A percentile compares a stretch with the other conserved stretches of the same genome.
phyloP scores from a whole-genome alignment of 768 basidiomycete genomes.

The Leccinum ochraceum region DNA sequence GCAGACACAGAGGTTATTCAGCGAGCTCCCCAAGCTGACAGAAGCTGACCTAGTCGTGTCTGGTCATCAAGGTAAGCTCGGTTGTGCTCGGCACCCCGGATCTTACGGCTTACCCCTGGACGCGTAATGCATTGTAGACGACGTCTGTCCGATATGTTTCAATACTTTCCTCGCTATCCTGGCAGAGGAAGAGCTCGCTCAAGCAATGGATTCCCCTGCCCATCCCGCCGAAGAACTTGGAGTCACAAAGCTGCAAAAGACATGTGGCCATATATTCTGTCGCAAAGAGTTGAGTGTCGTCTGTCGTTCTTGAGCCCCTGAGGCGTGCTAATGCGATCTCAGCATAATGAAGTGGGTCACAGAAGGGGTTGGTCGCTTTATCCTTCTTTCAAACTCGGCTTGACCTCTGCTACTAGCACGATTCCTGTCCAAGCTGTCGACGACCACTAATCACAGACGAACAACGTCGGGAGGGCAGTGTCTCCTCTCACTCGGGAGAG shows the following conservation, averaged over 20 bases:
- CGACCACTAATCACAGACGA: conserved; percentile 39
- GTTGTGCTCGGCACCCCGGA: neutral
- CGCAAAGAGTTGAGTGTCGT: conserved; percentile 65
- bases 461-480: conserved; percentile 15
- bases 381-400: conserved; percentile 2
- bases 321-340: conserved; percentile 19
- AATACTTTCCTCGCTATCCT: conserved; percentile 66
- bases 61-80: conserved; percentile 46
- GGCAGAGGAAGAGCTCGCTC: conserved; percentile 72
- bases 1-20: conserved; percentile 41
- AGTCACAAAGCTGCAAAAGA: conserved; percentile 58
- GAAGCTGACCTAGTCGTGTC: conserved; percentile 50
- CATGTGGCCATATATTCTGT: conserved; percentile 75
- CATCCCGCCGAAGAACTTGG: conserved; percentile 69
- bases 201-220: conserved; percentile 78
- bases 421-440: conserved; percentile 70
- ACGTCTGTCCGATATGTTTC: conserved; percentile 74
- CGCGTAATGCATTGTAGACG: conserved; percentile 44
- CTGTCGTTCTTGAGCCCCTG: conserved; percentile 2
- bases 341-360: conserved; percentile 68
- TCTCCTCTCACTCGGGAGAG: conserved; percentile 6
- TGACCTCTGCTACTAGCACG: conserved; percentile 42
- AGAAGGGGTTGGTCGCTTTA: conserved; percentile 48
- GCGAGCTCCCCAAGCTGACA: conserved; percentile 48
- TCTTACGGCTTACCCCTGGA: neutral